Percentiles rank a stretch among this genome's conserved stretches.
These are phyloP conservation scores for Balakata baccata DNA, from an alignment of 345 rosid species.

Conservation along the genomic window DNA sequence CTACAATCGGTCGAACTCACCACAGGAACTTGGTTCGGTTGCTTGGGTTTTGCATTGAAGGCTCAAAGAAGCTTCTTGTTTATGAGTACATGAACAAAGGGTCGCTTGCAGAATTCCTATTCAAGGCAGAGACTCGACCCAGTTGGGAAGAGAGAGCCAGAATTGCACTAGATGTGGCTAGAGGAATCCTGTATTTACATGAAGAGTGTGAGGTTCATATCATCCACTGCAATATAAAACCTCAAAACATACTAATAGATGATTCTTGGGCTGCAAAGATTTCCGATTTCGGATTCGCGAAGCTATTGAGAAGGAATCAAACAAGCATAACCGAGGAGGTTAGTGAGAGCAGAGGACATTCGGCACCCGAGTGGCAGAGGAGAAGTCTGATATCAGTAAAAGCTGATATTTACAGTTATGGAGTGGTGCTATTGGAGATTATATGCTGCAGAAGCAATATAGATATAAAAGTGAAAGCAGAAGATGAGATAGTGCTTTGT, in stretches of 20 bases:
- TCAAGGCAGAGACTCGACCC: background rate
- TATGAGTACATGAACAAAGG: conserved; percentile 28
- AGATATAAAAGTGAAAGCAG: background rate
- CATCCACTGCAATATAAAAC: conserved; percentile 27
- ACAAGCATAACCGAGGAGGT: background rate
- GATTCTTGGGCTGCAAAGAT: conserved; percentile 28
- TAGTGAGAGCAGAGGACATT: conserved; percentile 9
- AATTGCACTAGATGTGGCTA: conserved; percentile 21
- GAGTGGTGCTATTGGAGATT: conserved; percentile 29
- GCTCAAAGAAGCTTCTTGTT: conserved; percentile 20
- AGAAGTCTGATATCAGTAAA: conserved; percentile 5
- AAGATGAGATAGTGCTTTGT: conserved; percentile 22
- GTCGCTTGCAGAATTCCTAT: conserved; percentile 16
- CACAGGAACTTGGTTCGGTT: conserved; percentile 33
- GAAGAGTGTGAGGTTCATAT: conserved; percentile 21
- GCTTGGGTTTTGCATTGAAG: conserved; percentile 33
- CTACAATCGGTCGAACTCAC: conserved; percentile 22
- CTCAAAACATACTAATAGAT: conserved; percentile 24
- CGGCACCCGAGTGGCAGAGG: conserved; percentile 27
- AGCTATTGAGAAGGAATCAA: conserved; percentile 24
- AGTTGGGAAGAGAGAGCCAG: conserved; percentile 19
- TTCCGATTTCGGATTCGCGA: conserved; percentile 26
- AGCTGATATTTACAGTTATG: conserved; percentile 30
- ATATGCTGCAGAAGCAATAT: conserved; percentile 24
- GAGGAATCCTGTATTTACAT: conserved; percentile 22